Evolutionary conservation across 306 rosid genomes (phyloP), one percentile per base, ranked within the genome.

Genomic region (Citrullus colocynthis): DNA sequence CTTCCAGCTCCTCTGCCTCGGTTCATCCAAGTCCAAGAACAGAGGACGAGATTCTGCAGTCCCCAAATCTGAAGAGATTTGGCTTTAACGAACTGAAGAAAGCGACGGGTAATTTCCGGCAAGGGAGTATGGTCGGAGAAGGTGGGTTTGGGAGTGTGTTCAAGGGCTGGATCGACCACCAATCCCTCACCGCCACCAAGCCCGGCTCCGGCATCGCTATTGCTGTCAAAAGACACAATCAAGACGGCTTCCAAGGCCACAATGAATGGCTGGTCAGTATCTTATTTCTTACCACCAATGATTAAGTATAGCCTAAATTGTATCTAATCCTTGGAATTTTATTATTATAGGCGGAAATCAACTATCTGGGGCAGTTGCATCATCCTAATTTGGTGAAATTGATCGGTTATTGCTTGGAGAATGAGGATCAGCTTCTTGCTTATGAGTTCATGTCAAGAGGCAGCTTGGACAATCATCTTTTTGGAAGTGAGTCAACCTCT

Each of bases 381-480:
- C 99, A 95, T 81, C 97, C 91, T 48, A 95, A 95, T 84, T 96
- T 95, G 42, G 99, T 95, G 86, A 92, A 77, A 83, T 67, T 95
- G 81, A 62, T 92, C 7, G 99, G 97, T 71, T 92, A 90, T 84
- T 95, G 99, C 93, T 83, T 91, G 58, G 97, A 95, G 84, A 92
- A 95, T 77, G 97, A 95, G 16, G 93, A 95, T 1, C 85, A 95
- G 55, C 92, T 95, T 78, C 81, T 95, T 79, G 97, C 88, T 11
- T 95, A 95, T 36, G 99, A 95, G 77, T 95, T 87, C 78, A 79
- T 95, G 96, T 55, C 93, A 45, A 88, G 87, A 48, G 88, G 96
- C 3, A 95, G 99, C 85, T 88, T 95, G 91, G 99, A 95, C 37
- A 95, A 95, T 82, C 99, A 95, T 78, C 80, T 95, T 8, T 92